Percentiles rank a stretch among this genome's conserved stretches.
phyloP scores from a whole-genome alignment of 257 asterid species.

The Petunia secreta region DNA sequence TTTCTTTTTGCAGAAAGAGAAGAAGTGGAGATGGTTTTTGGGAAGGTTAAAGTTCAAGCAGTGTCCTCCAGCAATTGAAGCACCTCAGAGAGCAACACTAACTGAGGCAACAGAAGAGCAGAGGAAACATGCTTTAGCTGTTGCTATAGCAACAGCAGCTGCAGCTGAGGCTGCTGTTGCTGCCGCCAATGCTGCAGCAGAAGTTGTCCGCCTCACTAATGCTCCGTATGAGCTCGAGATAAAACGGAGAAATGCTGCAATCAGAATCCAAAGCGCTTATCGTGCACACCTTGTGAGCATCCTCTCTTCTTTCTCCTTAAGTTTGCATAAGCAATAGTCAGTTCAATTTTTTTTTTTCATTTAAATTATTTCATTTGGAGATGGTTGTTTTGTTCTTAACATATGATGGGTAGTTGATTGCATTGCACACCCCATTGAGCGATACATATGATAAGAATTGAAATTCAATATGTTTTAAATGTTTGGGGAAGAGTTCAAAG shows the following conservation, averaged over 20 bases:
- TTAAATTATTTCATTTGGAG: neutral
- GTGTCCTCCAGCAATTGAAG: constrained; percentile 62
- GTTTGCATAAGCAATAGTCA: too few relatives aligned
- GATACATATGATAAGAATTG: neutral
- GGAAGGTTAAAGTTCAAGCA: constrained; percentile 51
- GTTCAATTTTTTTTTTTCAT: neutral
- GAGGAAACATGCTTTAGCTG: constrained; percentile 68
- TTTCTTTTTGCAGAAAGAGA: constrained; percentile 48
- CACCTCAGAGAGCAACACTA: constrained; percentile 46
- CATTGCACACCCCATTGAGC: neutral
- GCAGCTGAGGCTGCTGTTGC: constrained; percentile 94
- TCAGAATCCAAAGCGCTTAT: constrained; percentile 68
- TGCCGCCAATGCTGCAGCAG: constrained; percentile 91
- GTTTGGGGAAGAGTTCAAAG: neutral
- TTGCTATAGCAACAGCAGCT: constrained; percentile 79
- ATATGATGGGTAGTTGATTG: neutral
- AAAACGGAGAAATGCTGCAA: constrained; percentile 47
- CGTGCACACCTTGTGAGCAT: constrained; percentile 47
- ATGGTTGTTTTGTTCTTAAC: neutral
- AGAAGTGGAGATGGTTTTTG: constrained; percentile 63
- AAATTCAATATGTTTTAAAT: neutral
- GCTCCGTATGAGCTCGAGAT: constrained; percentile 37
- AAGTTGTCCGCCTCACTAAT: constrained; percentile 74
- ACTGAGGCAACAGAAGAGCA: constrained; percentile 70
- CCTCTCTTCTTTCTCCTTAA: neutral